Percentiles rank a stretch among this genome's conserved stretches.
phyloP scores from a whole-genome alignment of 1,139 yeast genomes.

The Yamadazyma triangularis region DNA sequence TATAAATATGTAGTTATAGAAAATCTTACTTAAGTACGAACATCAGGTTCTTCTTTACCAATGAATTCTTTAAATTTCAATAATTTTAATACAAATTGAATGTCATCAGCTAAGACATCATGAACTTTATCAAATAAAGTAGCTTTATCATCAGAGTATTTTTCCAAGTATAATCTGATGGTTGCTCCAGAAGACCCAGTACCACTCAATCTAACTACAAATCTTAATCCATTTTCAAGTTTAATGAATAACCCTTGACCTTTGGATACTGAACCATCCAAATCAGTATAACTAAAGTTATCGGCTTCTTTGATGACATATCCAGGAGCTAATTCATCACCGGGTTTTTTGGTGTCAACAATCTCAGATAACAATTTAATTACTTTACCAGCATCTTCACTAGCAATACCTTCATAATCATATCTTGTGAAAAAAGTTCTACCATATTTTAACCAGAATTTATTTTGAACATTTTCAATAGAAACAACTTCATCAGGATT shows the following conservation, averaged over 20 bases:
- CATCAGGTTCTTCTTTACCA: conserved; percentile 87
- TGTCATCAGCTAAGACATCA: conserved; percentile 60
- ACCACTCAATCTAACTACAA: conserved; percentile 90
- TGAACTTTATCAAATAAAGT: conserved; percentile 57
- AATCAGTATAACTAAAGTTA: conserved; percentile 88
- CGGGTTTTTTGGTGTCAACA: conserved; percentile 35
- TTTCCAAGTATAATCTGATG: conserved; percentile 86
- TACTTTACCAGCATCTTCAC: conserved; percentile 71
- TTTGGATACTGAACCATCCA: conserved; percentile 87
- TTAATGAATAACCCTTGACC: conserved; percentile 91
- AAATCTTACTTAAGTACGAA: conserved; percentile 79
- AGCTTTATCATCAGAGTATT: conserved; percentile 60
- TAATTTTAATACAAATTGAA: conserved; percentile 59
- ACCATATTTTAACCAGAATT: conserved; percentile 91
- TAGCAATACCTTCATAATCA: conserved; percentile 81
- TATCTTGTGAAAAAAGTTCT: conserved; percentile 97
- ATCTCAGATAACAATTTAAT: conserved; percentile 50
- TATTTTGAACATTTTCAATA: conserved; percentile 73
- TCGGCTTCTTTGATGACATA: conserved; percentile 68
- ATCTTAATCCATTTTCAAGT: conserved; percentile 76
- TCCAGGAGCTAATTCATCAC: conserved; percentile 39
- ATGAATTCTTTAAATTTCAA: conserved; percentile 69
- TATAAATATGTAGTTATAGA: too few species aligned
- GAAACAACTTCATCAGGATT: conserved; percentile 55
- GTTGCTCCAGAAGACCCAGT: conserved; percentile 99